phyloP scores from a whole-genome alignment of 176 grass and related monocot species.

The Sorghum bicolor region DNA sequence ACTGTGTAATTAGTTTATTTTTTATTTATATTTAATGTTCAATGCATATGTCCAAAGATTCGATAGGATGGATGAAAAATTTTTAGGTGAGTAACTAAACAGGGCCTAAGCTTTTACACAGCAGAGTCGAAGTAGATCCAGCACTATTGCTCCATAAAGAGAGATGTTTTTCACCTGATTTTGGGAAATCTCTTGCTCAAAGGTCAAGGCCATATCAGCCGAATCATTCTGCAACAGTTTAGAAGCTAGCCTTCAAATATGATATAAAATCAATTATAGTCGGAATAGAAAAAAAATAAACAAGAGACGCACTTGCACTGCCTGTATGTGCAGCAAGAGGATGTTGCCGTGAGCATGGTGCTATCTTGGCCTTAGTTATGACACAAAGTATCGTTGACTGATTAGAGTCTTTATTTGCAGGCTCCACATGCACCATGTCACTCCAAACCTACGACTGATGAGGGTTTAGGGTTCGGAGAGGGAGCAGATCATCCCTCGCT shows the following conservation, averaged over 20 bases:
- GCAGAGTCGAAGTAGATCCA: background rate
- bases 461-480: no score
- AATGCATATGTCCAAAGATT: no score
- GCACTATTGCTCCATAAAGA: conserved; percentile 1
- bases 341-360: background rate
- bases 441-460: no score
- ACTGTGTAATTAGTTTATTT: no score
- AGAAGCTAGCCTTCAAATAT: background rate
- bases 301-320: background rate
- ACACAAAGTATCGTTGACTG: no score
- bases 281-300: background rate
- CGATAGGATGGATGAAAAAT: no score
- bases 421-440: background rate
- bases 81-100: no score
- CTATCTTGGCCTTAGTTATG: no score
- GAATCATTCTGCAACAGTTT: background rate
- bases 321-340: background rate
- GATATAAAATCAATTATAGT: background rate
- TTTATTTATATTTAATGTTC: no score
- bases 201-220: background rate
- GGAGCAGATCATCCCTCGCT: no score
- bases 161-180: background rate
- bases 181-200: background rate
- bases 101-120: background rate
- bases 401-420: background rate